A percentile compares a stretch with the other conserved stretches of the same genome.
Conservation (phyloP, 2,329 filamentous ascomycete genomes). For the Verticillium alfalfae region DNA sequence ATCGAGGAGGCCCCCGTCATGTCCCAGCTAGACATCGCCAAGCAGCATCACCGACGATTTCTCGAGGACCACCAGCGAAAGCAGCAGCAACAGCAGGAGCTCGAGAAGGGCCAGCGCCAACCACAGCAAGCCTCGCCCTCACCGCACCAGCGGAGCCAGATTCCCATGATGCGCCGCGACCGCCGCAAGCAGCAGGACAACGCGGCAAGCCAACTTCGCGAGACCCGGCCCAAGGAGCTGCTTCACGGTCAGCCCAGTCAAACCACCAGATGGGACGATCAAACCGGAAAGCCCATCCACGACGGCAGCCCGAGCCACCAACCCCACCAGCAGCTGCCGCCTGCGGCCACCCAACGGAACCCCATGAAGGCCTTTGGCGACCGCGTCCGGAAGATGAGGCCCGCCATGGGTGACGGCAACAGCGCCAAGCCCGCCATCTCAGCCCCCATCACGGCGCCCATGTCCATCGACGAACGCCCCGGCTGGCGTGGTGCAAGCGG, state of each 20-base stretch:
- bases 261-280: constrained; percentile 57
- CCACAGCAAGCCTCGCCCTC: constrained; percentile 10
- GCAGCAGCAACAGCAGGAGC: constrained; percentile 5
- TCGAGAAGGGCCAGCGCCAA: constrained; percentile 9
- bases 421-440: constrained; percentile 14
- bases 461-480: constrained; percentile 37
- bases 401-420: constrained; percentile 10
- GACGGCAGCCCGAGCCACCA: constrained; percentile 51
- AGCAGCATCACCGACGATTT: background rate
- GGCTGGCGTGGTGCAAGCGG: constrained; percentile 72
- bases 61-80: constrained; percentile 18
- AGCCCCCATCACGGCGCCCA: constrained; percentile 4
- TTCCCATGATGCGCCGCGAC: constrained; percentile 47
- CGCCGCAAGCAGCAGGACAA: constrained; percentile 36
- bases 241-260: constrained; percentile 17
- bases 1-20: constrained; percentile 39
- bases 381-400: constrained; percentile 36
- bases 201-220: background rate
- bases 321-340: constrained; percentile 33
- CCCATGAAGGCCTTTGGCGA: constrained; percentile 32
- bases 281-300: constrained; percentile 61
- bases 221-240: constrained; percentile 8
- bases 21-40: constrained; percentile 19
- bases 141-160: constrained; percentile 31
- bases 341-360: constrained; percentile 23